phyloP scores from a whole-genome alignment of 2,329 filamentous ascomycete species.

The Aspergillus udagawae region DNA sequence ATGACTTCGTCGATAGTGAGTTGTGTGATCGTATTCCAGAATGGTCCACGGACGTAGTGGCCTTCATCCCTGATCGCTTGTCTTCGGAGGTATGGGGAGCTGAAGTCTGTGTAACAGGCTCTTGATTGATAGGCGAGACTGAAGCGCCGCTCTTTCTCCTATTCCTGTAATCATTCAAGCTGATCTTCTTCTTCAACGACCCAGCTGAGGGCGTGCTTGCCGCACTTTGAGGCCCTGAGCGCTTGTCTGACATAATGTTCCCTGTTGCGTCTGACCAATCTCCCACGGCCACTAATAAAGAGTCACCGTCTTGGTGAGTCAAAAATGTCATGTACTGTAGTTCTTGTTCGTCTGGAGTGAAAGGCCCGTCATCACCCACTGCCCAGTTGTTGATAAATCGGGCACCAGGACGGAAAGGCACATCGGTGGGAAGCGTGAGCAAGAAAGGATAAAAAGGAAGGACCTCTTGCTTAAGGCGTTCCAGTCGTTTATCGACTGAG shows the following conservation, averaged over 20 bases:
- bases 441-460: slow-evolving; percentile 45
- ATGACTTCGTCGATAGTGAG: slow-evolving; percentile 9
- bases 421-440: slow-evolving; percentile 45
- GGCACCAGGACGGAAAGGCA: slow-evolving; percentile 41
- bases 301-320: slow-evolving; percentile 54
- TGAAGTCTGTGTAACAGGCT: slow-evolving; percentile 16
- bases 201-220: slow-evolving; percentile 39
- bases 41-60: slow-evolving; percentile 12
- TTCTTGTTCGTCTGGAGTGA: slow-evolving; percentile 52
- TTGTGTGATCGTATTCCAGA: slow-evolving; percentile 11
- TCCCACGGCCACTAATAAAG: slow-evolving; percentile 49
- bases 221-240: slow-evolving; percentile 34
- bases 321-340: slow-evolving; percentile 62
- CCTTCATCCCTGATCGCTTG: slow-evolving; percentile 18
- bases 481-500: slow-evolving; percentile 34
- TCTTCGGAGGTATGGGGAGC: slow-evolving; percentile 14
- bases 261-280: slow-evolving; percentile 51
- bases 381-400: slow-evolving; percentile 46
- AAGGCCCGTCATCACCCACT: slow-evolving; percentile 49
- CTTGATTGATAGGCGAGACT: slow-evolving; percentile 22
- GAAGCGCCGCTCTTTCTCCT: slow-evolving; percentile 42
- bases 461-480: slow-evolving; percentile 38
- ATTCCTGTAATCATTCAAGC: slow-evolving; percentile 57
- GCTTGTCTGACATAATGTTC: slow-evolving; percentile 42
- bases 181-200: slow-evolving; percentile 58